Evolutionary conservation across 2,329 filamentous ascomycete genomes (phyloP), one percentile per base, ranked within the genome.

Genomic region (Fonsecaea monophora): DNA sequence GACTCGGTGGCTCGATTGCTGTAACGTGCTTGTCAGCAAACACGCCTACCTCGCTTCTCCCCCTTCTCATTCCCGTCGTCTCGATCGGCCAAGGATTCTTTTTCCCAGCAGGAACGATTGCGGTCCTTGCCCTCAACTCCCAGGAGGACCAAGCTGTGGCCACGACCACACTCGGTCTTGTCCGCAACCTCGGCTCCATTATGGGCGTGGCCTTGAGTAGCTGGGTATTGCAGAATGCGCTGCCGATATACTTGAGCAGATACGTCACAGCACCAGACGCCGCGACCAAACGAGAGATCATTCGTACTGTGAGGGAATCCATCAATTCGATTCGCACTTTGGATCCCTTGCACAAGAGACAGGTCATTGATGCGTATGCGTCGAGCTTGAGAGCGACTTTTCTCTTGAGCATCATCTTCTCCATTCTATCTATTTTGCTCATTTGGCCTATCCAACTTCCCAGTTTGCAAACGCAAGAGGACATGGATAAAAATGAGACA

Each of bases 111-210:
- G 74, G 77, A 5, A 79, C 76, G 15, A 75, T 82, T 37, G 78
- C 78, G 1, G 77, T 80, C 9, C 75, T 83, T 3, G 78, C 80
- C 1, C 77, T 79, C 12, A 81, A 79, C 58, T 75, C 75, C 4
- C 77, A 80, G 66, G 78, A 78, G 35, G 81, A 83, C 10, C 80
- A 82, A 68, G 81, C 81, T 0, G 80, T 82, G 21, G 79, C 82
- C 72, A 68, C 66, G 3, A 72, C 69, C 8, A 72, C 71, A 8
- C 56, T 73, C 4, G 70, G 65, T 12, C 67, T 73, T 8, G 45
- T 68, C 21, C 64, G 71, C 45, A 69, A 59, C 37, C 38, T 73
- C 9, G 70, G 72, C 32, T 53, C 64, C 18, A 68, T 73, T 48
- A 59, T 72, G 21, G 70, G 71, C 15, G 72, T 73, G 12, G 70